phyloP scores from a whole-genome alignment of 495 filamentous ascomycete species.

The Neurospora sp. region DNA sequence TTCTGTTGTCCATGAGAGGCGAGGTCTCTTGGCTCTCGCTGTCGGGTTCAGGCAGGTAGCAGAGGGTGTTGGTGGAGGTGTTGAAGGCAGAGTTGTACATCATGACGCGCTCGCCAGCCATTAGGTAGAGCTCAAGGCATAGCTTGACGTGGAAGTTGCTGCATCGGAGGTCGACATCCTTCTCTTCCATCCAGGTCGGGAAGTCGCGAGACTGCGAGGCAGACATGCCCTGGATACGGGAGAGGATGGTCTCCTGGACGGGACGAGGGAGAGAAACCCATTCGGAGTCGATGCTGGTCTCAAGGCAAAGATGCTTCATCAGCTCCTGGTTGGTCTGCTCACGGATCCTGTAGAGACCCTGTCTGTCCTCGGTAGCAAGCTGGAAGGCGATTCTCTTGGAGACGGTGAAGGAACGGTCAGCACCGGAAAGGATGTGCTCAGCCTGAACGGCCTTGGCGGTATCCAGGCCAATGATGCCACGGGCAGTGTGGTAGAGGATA shows the following conservation, averaged over 20 bases:
- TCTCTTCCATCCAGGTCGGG: background rate
- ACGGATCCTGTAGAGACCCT: background rate
- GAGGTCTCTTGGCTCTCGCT: background rate
- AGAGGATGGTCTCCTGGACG: slow-evolving; percentile 9
- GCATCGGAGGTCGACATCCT: background rate
- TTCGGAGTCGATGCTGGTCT: slow-evolving; percentile 7
- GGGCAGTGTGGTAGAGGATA: slow-evolving; percentile 11
- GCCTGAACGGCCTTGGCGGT: slow-evolving; percentile 4
- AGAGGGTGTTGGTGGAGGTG: background rate
- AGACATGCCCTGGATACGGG: slow-evolving; percentile 3
- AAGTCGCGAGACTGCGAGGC: background rate
- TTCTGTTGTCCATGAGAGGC: background rate
- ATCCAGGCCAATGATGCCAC: slow-evolving; percentile 2
- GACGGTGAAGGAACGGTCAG: background rate
- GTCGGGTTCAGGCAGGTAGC: background rate
- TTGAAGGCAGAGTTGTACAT: background rate
- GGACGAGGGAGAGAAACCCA: slow-evolving; percentile 7
- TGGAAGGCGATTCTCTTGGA: slow-evolving; percentile 9
- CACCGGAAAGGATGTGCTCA: slow-evolving; percentile 5
- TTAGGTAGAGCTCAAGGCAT: slow-evolving; percentile 1
- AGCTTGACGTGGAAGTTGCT: slow-evolving; percentile 14
- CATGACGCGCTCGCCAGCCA: background rate
- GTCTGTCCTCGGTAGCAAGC: slow-evolving; percentile 3
- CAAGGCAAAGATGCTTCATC: slow-evolving; percentile 13
- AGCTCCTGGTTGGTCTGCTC: slow-evolving; percentile 2